Evolutionary conservation across 129 eudicot genomes (phyloP).

Genomic region (Lactuca saligna): DNA sequence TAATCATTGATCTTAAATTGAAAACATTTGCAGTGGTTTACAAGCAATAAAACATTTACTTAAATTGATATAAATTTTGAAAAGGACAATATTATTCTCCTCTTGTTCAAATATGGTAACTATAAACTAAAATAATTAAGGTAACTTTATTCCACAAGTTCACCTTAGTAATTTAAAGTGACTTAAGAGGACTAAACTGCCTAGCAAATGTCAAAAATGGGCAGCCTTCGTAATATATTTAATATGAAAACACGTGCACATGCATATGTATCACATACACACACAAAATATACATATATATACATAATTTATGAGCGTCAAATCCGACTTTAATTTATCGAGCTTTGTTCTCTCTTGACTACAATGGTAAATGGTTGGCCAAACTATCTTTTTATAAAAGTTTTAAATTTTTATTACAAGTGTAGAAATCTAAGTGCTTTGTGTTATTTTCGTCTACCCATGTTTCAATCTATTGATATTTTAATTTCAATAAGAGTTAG

Average conservation of each 20-base stretch:
- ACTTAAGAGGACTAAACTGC: constrained; percentile 1
- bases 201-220: constrained; percentile 16
- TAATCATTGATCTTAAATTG: background rate
- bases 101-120: background rate
- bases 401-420: background rate
- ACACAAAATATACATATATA: background rate
- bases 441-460: too few species aligned
- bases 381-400: too few species aligned
- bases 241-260: background rate
- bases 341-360: background rate
- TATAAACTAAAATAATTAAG: background rate
- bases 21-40: background rate
- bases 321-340: background rate
- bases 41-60: background rate
- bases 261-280: too few species aligned
- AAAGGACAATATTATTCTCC: background rate
- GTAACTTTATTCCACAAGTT: background rate
- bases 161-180: background rate
- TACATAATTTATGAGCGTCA: constrained; percentile 3
- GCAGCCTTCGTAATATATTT: background rate
- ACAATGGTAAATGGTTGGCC: background rate
- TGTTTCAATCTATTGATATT: too few species aligned
- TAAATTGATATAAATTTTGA: too few species aligned
- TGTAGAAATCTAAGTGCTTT: background rate
- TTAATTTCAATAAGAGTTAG: background rate